These are phyloP conservation scores for Hyphodiscus sp. DNA, from an alignment of 2,329 filamentous ascomycete genomes.

Conservation along the genomic window DNA sequence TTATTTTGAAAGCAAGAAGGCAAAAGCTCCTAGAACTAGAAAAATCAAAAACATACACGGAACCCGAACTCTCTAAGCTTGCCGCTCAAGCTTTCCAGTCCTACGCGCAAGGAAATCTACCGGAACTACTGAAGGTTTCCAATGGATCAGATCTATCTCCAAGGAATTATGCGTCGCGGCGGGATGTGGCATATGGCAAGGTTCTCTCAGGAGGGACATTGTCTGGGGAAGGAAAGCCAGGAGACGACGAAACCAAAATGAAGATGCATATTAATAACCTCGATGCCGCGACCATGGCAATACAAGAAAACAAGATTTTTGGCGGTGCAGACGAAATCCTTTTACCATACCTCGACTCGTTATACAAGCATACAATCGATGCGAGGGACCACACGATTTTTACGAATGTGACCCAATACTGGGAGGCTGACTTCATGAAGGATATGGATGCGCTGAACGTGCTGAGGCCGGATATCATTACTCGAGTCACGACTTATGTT, in stretches of 20 bases:
- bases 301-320: slow-evolving; percentile 44
- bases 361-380: slow-evolving; percentile 56
- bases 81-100: slow-evolving; percentile 47
- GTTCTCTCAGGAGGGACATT: slow-evolving; percentile 50
- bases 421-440: slow-evolving; percentile 80
- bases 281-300: slow-evolving; percentile 39
- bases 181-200: slow-evolving; percentile 47
- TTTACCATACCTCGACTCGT: slow-evolving; percentile 72
- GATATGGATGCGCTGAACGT: slow-evolving; percentile 88
- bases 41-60: slow-evolving; percentile 58
- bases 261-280: slow-evolving; percentile 61
- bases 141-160: slow-evolving; percentile 39
- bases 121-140: slow-evolving; percentile 37
- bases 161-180: slow-evolving; percentile 42
- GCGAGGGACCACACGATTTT: slow-evolving; percentile 67
- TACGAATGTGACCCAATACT: slow-evolving; percentile 76
- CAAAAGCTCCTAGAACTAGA: slow-evolving; percentile 75
- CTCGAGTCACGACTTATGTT: slow-evolving; percentile 88
- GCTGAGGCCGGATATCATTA: slow-evolving; percentile 71
- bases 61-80: slow-evolving; percentile 41
- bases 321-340: slow-evolving; percentile 60
- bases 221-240: slow-evolving; percentile 45
- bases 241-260: slow-evolving; percentile 61
- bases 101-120: slow-evolving; percentile 50
- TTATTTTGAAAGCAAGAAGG: slow-evolving; percentile 67